Conservation (phyloP, 1,284 basidiomycete species). For the Leccinum subfulvum region DNA sequence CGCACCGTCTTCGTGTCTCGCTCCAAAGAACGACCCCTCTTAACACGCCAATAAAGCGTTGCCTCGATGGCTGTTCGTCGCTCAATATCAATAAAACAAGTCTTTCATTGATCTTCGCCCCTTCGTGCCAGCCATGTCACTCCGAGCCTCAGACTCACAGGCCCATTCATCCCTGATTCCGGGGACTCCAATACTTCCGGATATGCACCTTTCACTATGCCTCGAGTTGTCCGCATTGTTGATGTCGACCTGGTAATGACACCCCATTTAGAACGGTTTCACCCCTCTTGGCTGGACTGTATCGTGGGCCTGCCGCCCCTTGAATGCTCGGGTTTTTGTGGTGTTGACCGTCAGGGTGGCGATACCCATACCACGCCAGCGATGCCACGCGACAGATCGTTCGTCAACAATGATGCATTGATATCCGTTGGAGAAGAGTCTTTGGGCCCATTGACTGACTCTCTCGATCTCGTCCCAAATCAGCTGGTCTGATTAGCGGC, state of each 20-base stretch:
- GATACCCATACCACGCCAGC: not conserved
- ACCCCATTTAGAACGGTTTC: conserved; percentile 8
- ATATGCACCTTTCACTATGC: conserved; percentile 6
- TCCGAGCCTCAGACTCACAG: conserved; percentile 4
- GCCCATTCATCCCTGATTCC: conserved; percentile 6
- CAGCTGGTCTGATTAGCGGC: not conserved
- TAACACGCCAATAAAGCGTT: conserved; percentile 28
- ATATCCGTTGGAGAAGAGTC: not conserved
- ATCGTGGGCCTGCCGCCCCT: conserved; percentile 1
- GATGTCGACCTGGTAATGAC: not conserved
- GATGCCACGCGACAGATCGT: not conserved
- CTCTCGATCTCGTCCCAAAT: not conserved
- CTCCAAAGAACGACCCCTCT: not conserved
- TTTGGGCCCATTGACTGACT: not conserved
- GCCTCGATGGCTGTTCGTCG: conserved; percentile 19
- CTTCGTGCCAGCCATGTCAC: conserved; percentile 6
- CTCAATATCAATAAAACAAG: conserved; percentile 6
- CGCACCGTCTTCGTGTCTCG: not conserved
- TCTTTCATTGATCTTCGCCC: conserved; percentile 10
- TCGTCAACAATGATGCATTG: not conserved
- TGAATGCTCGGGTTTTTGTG: not conserved
- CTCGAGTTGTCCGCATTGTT: conserved; percentile 27
- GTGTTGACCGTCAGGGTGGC: not conserved
- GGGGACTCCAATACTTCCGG: conserved; percentile 3
- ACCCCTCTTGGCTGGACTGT: conserved; percentile 3